A percentile compares a stretch with the other conserved stretches of the same genome.
Evolutionary conservation across 2,329 filamentous ascomycete species (phyloP).

Genomic region (Alternaria viburni): DNA sequence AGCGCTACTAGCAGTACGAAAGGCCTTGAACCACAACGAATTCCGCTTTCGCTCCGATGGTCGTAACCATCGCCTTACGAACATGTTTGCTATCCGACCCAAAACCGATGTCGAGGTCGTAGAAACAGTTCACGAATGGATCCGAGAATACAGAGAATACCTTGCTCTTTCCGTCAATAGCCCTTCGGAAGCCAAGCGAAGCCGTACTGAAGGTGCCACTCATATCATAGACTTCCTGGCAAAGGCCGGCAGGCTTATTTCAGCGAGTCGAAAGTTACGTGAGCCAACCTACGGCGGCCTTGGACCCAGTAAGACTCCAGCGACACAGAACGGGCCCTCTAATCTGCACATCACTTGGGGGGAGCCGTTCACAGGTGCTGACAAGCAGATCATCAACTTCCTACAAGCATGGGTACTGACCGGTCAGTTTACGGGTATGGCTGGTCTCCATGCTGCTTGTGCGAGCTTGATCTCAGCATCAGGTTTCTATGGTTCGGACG

Average conservation of each 20-base stretch:
- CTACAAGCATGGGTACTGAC: constrained; percentile 67
- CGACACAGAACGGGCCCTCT: constrained; percentile 25
- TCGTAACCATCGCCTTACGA: constrained; percentile 59
- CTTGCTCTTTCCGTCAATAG: constrained; percentile 40
- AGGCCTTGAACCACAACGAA: constrained; percentile 65
- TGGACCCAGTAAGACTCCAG: constrained; percentile 47
- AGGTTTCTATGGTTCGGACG: constrained; percentile 62
- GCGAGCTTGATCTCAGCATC: constrained; percentile 68
- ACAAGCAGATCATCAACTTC: constrained; percentile 68
- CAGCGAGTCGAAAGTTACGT: constrained; percentile 48
- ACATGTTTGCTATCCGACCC: constrained; percentile 68
- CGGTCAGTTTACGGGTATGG: constrained; percentile 41
- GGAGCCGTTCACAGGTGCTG: constrained; percentile 56
- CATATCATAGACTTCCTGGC: constrained; percentile 49
- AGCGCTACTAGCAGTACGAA: constrained; percentile 73
- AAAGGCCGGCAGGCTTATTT: constrained; percentile 51
- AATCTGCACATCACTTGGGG: constrained; percentile 21
- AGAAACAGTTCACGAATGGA: constrained; percentile 57
- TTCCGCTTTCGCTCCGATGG: constrained; percentile 65
- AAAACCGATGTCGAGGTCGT: constrained; percentile 61
- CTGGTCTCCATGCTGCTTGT: constrained; percentile 66
- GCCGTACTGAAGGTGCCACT: constrained; percentile 24
- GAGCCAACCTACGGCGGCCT: constrained; percentile 42
- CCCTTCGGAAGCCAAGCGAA: not conserved
- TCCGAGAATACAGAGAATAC: constrained; percentile 62